These are phyloP conservation scores for Nidula microcarpa DNA, from an alignment of 768 basidiomycete species.

Conservation along the genomic window DNA sequence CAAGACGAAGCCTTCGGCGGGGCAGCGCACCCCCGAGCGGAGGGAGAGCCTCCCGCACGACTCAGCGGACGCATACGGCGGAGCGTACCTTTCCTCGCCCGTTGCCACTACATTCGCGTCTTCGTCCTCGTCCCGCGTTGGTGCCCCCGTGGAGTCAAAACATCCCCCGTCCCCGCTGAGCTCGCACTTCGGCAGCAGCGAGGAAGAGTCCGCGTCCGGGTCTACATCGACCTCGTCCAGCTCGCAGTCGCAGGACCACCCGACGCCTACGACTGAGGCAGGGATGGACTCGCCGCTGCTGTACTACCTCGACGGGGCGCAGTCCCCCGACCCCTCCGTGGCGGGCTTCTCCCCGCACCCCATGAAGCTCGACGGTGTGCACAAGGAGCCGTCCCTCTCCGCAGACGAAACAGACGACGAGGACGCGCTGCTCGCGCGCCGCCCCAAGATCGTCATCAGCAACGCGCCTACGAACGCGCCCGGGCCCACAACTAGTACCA, in stretches of 20 bases:
- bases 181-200: constrained; percentile 40
- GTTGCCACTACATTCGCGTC: constrained; percentile 1
- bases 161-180: constrained; percentile 45
- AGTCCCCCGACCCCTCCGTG: constrained; percentile 22
- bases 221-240: constrained; percentile 37
- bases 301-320: constrained; percentile 33
- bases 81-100: neutral
- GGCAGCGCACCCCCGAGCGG: neutral
- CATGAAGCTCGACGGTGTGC: constrained; percentile 21
- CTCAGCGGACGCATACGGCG: neutral
- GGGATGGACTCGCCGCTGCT: constrained; percentile 21
- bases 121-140: constrained; percentile 4
- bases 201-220: constrained; percentile 29
- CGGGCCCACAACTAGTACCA: constrained; percentile 20
- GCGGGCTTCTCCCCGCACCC: constrained; percentile 13
- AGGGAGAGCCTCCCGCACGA: neutral
- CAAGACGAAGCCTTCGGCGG: constrained; percentile 8
- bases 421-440: constrained; percentile 11
- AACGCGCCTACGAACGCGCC: constrained; percentile 9
- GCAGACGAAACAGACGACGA: constrained; percentile 14
- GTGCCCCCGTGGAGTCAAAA: constrained; percentile 7
- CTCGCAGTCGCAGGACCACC: constrained; percentile 34
- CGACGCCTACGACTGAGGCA: constrained; percentile 34
- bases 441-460: constrained; percentile 33
- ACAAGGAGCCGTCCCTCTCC: constrained; percentile 11